Percentiles rank a stretch among this genome's conserved stretches.
Evolutionary conservation across 2,329 filamentous ascomycete species (phyloP).

Genomic region (Fusarium bactridioides): DNA sequence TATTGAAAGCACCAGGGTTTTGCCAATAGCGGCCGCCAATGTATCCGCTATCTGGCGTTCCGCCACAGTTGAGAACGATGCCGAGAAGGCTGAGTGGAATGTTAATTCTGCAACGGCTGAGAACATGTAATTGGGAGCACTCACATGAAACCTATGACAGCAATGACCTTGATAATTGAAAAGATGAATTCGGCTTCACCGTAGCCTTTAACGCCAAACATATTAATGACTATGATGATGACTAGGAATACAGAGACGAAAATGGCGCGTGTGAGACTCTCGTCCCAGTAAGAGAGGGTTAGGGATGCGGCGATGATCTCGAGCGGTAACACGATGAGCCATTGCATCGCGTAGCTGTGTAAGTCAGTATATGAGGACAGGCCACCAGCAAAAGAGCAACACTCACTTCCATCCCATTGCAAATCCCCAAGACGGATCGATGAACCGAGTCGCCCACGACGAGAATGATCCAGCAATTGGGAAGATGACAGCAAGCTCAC

Average conservation of each 20-base stretch:
- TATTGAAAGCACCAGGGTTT: slow-evolving; percentile 82
- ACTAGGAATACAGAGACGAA: slow-evolving; percentile 86
- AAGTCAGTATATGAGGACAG: background rate
- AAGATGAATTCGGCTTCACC: slow-evolving; percentile 92
- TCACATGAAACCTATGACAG: slow-evolving; percentile 88
- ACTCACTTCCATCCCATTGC: slow-evolving; percentile 92
- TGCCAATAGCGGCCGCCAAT: slow-evolving; percentile 83
- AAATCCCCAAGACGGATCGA: slow-evolving; percentile 94
- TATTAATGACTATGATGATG: slow-evolving; percentile 80
- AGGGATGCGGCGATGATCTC: slow-evolving; percentile 89
- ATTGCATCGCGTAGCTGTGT: slow-evolving; percentile 81
- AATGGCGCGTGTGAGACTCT: slow-evolving; percentile 69
- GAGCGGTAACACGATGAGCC: slow-evolving; percentile 82
- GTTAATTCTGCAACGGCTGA: slow-evolving; percentile 42
- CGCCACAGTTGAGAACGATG: slow-evolving; percentile 85
- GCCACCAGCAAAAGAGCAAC: slow-evolving; percentile 20
- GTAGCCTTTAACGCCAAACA: slow-evolving; percentile 88
- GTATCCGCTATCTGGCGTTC: slow-evolving; percentile 75
- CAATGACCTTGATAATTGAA: slow-evolving; percentile 83
- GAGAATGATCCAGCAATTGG: slow-evolving; percentile 93
- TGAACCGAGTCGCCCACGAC: slow-evolving; percentile 87
- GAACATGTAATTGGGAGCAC: slow-evolving; percentile 40
- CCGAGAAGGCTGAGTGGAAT: slow-evolving; percentile 72
- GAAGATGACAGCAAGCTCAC: slow-evolving; percentile 89
- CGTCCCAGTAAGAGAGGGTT: slow-evolving; percentile 83